Base-by-base conservation (phyloP, 176 grass and related monocot genomes). In the Ensete ventricosum region DNA sequence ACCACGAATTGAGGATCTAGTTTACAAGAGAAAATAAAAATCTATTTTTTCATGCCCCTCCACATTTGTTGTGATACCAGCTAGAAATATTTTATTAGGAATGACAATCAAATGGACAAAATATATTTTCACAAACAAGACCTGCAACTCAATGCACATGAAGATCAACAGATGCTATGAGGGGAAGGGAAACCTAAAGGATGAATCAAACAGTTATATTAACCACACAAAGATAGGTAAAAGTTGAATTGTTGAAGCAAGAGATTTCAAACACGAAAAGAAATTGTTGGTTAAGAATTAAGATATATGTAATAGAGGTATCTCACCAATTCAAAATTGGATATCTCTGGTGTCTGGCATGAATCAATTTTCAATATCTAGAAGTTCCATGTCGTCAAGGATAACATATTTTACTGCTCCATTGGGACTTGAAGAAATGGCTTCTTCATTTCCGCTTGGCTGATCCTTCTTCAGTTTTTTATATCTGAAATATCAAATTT, bases 371-470 rank as follows among this genome's bases (percentile, higher is more conserved):
- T 87, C 76, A 74, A 75, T 72, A 23, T 83, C 62, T 72, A 62
- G 77, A 78, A 78, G 25, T 57, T 99, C 95, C 81, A 88, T 78
- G 78, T 93, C 84, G 76, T 99, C 95, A 67, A 99, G 84, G 86
- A 99, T 91, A 69, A 99, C 88, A 79, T 99, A 99, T 85, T 88
- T 99, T 80, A 82, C 72, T 60, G 81, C 88, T 74, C 73, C 91
- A 91, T 83, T 89, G 69, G 81, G 82, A 48, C 78, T 83, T 60
- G 79, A 71, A 80, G 86, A 86, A 73, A 80, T 72, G 14, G 62
- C 9, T 27, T 82, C 85, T 77, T 87, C 90, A 71, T 83, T 82
- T 74, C 89, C 88, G 53, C 53, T 78, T 72, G 71, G 73, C 2
- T 86, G 86, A 8, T 82, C 86, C 71, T 49, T 93, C 66, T 89